Evolutionary conservation across 306 rosid genomes (phyloP), one percentile per base, ranked within the genome.

Genomic region (Pueraria montana): DNA sequence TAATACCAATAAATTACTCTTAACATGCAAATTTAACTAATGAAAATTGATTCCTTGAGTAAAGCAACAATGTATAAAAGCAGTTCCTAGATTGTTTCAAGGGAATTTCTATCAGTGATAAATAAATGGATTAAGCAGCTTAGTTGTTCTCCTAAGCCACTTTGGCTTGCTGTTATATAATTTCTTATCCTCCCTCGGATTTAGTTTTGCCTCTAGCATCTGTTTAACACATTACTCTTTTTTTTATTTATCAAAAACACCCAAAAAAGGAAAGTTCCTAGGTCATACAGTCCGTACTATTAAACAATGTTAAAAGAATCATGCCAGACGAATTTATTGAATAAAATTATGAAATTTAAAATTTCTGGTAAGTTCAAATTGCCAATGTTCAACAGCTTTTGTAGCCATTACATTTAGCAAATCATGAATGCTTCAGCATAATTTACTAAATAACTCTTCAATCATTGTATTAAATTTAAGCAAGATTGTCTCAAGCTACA

Each of bases 401-500:
- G 6, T 14, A 59, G 63, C 7, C 13, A 50, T 70, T 77, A n/a
- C 6, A 42, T 42, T 10, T 42, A 42, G 12, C 13, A 42, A 42
- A 42, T 42, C 48, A 42, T 10, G 48, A 42, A 42, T 42, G 48
- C 61, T 58, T 73, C 32, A 32, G 67, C 21, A 74, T 67, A 73
- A 34, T 36, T 42, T 50, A 62, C 66, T 13, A 18, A 14, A 43
- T 20, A 42, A 42, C 9, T 8, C 48, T 42, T 42, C 48, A 42
- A 42, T 8, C 13, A 42, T 6, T 3, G 6, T 42, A 42, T 10
- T 42, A 42, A 10, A 42, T 8, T 42, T 42, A 10, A 8, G 12
- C 48, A 42, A 42, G 48, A 59, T 32, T 79, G 71, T 32, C 64
- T 83, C 66, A 59, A 68, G 82, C 42, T 38, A 67, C 48, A 52